phyloP scores from a whole-genome alignment of 306 rosid genomes.

The Coriaria nepalensis region DNA sequence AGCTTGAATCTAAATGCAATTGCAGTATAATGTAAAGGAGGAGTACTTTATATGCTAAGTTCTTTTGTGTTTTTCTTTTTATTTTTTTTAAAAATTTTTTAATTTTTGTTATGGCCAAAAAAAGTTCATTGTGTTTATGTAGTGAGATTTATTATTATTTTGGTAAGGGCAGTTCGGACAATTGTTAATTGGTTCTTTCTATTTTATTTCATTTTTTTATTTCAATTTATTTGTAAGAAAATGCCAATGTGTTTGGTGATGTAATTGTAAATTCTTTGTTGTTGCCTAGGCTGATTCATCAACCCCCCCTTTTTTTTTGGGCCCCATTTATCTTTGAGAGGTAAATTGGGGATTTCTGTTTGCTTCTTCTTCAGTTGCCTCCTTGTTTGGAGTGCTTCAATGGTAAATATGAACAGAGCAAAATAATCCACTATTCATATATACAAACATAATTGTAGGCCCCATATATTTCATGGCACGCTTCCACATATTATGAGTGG shows the following conservation, averaged over 20 bases:
- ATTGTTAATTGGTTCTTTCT: conserved; percentile 33
- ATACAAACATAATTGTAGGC: too few species aligned
- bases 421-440: too few species aligned
- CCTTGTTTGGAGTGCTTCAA: conserved; percentile 29
- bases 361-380: conserved; percentile 27
- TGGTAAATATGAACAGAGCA: not conserved
- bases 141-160: not conserved
- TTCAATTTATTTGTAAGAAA: conserved; percentile 46
- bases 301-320: conserved; percentile 14
- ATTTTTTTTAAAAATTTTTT: too few species aligned
- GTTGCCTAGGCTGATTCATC: not conserved
- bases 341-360: conserved; percentile 32
- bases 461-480: too few species aligned
- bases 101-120: too few species aligned
- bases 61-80: conserved; percentile 2
- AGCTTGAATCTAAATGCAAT: conserved; percentile 91
- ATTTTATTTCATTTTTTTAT: conserved; percentile 31
- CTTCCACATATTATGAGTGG: too few species aligned
- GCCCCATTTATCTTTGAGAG: conserved; percentile 25
- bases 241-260: conserved; percentile 41
- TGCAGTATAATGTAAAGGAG: conserved; percentile 80
- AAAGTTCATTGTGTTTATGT: conserved; percentile 14
- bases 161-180: conserved; percentile 32
- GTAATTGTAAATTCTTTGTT: conserved; percentile 57
- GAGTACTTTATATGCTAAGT: not conserved